phyloP scores from a whole-genome alignment of 108 stramenopile species.

The Parmales sp. region DNA sequence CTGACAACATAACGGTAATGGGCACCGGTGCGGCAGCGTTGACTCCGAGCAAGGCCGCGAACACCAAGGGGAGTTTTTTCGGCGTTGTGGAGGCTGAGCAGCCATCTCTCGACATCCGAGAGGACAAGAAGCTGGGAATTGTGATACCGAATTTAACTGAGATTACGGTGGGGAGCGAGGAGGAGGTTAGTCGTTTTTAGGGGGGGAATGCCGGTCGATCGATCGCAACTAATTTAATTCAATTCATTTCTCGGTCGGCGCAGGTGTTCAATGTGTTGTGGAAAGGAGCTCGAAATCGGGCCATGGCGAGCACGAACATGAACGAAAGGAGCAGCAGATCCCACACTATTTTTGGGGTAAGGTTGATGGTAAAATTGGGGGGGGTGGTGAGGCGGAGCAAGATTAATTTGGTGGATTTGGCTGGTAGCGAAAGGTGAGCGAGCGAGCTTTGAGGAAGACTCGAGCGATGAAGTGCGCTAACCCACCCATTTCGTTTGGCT shows the following conservation, averaged over 20 bases:
- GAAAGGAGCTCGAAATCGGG: conserved; percentile 27
- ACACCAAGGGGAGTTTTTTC: not conserved
- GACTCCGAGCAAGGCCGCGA: not conserved
- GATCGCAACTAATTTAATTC: conserved; percentile 18
- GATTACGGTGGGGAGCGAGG: not conserved
- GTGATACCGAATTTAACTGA: not conserved
- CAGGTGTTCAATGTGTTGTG: conserved; percentile 22
- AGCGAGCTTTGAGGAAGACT: no score
- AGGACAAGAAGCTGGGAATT: not conserved
- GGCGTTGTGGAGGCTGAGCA: not conserved
- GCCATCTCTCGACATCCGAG: not conserved
- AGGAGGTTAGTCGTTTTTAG: not conserved
- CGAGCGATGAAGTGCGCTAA: no score
- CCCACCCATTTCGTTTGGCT: no score
- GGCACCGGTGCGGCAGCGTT: not conserved
- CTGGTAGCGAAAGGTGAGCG: conserved; percentile 51
- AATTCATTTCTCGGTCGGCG: no score
- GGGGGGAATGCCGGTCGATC: not conserved
- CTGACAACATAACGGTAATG: not conserved
- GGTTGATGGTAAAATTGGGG: conserved; percentile 1
- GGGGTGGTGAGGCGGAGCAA: conserved; percentile 32
- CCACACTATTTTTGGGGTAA: conserved; percentile 41
- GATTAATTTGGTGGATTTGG: conserved; percentile 48
- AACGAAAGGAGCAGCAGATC: conserved; percentile 42
- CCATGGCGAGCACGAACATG: conserved; percentile 36